Base-by-base conservation (phyloP, 352 stramenopile species). In the Pythium rhizo-oryzae region DNA sequence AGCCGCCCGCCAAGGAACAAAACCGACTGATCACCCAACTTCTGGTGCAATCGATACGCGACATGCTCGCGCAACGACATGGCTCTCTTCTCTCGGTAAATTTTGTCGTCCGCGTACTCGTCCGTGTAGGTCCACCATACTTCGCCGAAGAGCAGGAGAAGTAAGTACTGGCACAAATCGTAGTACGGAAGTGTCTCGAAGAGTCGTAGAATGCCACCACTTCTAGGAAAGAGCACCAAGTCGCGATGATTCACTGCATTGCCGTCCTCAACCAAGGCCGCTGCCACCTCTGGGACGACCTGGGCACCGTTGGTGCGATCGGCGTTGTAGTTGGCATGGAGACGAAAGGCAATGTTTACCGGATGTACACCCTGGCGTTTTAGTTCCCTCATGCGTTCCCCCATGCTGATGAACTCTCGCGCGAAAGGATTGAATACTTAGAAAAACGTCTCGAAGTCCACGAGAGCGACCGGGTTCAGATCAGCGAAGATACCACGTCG, bases 121-220 rank as follows among this genome's bases (percentile, higher is more conserved):
- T 53, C 37, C 3, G n/a, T 58, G 18, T 24, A 62, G 12, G 35
- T 66, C 67, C 55, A 69, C 7, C 55, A 47, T 0, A 67, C 11
- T 15, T 69, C 52, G 5, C 53, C 54, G 12, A 23, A 58, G 0
- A 33, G 52, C 16, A 68, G 51, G 3, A 72, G 39, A 9, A 72
- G 33, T 9, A 30, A 4, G 24, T 65, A 68, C 2, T 72, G 59
- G 1, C 53, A 12, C 0, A 59, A 59, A 21, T 65, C 65, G 44
- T 71, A 66, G 4, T 7, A 33, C 28, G 28, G 6, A 33, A 41
- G 30, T 2, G 59, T 69, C 33, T 70, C 63, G n/a, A 62, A 69
- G 0, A 69, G 41, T 12, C 62, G 37, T 2, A 57, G 43, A 19
- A 69, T n/a, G 1, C 52, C 19, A 30, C 46, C 41, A 21, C 28